Base-by-base conservation (phyloP, 441 rosid species). In the Dalechampia spathulata region DNA sequence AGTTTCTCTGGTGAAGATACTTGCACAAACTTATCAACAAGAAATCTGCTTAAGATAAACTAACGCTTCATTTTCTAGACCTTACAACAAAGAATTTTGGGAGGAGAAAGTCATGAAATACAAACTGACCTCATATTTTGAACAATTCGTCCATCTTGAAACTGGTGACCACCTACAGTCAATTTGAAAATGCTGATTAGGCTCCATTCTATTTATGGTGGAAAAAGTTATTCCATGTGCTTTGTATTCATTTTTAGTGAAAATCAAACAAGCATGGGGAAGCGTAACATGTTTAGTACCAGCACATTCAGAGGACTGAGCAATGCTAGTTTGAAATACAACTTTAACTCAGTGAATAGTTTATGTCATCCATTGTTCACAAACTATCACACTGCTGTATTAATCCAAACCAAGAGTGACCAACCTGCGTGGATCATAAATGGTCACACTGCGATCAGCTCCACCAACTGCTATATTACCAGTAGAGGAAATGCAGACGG, bases 341-440 rank as follows among this genome's bases (percentile, higher is more conserved):
- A 41, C 44, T 60, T 25, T 26, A 40, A 28, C n/a, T 28, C 39
- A 2, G 22, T 34, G 19, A 2, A 46, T 19, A 17, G 5, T 15
- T 42, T 26, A 19, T 7, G 34, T 20, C 19, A 30, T 49, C 49
- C 8, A 38, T 19, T 25, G 12, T 50, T 28, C 27, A 53, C 19
- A 57, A 19, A n/a, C n/a, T n/a, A n/a, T n/a, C n/a, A n/a, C n/a
- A n/a, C n/a, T n/a, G n/a, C n/a, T n/a, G n/a, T n/a, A n/a, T n/a
- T 3, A 30, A 30, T 30, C 4, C 36, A 61, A 62, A 43, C 23
- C 30, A 60, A 52, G 11, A 32, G 60, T 15, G 22, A 63, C 66
- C 37, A 58, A 84, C 91, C 86, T 82, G 72, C 87, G 86, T 57
- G 92, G 86, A 79, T 82, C 92, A 76, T 82, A 84, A 43, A 84